Percentiles rank a stretch among this genome's conserved stretches.
Conservation (phyloP, 169 alveolate genomes). For the Eimeria maxima region DNA sequence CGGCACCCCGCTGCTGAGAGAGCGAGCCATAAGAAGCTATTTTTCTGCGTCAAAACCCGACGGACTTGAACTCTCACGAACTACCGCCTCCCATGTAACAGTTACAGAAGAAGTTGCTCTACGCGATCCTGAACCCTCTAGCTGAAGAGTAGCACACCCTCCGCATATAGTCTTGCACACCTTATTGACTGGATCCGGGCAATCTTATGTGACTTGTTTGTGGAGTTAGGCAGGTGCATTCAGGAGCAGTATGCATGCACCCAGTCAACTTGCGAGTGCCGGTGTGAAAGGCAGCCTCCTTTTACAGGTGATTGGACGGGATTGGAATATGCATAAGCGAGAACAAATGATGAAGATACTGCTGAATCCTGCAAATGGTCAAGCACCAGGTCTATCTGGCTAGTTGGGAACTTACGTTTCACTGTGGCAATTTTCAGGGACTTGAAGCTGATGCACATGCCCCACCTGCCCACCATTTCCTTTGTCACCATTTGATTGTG, state of each 20-base stretch:
- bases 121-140: not conserved
- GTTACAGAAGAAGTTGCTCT: not conserved
- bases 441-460: not conserved
- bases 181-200: not conserved
- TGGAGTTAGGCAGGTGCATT: not conserved
- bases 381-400: not conserved
- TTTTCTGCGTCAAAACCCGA: not conserved
- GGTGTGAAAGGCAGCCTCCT: not conserved
- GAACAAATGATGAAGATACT: not conserved
- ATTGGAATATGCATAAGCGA: not conserved
- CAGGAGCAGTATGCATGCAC: not conserved
- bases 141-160: not conserved
- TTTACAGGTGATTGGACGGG: not conserved
- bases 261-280: conserved; percentile 11
- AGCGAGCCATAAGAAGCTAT: not conserved
- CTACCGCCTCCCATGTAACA: not conserved
- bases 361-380: not conserved
- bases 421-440: not conserved
- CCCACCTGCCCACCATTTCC: not conserved
- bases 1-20: not conserved
- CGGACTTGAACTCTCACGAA: not conserved
- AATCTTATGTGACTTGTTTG: not conserved
- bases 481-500: too few relatives aligned
- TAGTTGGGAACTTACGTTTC: not conserved
- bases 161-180: not conserved